Evolutionary conservation across 2,329 filamentous ascomycete genomes (phyloP).

Genomic region (Xylaria digitata): DNA sequence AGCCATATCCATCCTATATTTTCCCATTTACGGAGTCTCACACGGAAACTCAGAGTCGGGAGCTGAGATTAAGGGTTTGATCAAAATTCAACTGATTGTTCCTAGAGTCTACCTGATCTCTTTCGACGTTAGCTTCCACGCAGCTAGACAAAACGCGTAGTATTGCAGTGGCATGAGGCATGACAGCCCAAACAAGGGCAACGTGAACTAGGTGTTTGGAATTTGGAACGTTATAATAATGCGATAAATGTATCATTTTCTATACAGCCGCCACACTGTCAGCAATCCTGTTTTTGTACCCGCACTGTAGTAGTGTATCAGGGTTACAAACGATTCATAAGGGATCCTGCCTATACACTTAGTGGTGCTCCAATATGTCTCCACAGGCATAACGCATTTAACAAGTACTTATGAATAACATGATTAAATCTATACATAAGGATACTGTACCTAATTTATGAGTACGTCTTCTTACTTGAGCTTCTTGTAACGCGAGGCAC

Average conservation of each 20-base stretch:
- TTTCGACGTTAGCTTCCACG: background rate
- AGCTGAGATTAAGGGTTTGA: background rate
- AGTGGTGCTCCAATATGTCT: too few relatives aligned
- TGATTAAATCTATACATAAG: too few relatives aligned
- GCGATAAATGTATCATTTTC: background rate
- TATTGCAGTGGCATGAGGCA: slow-evolving; percentile 1
- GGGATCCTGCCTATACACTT: background rate
- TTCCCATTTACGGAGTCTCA: background rate
- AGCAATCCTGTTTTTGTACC: background rate
- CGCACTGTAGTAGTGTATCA: background rate
- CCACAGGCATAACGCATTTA: background rate
- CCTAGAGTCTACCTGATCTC: background rate
- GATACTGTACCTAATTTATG: too few relatives aligned
- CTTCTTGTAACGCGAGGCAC: too few relatives aligned
- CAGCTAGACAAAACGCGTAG: background rate
- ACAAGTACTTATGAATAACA: background rate
- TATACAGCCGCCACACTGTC: background rate
- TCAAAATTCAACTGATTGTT: background rate
- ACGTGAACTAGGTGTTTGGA: background rate
- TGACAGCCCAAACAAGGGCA: background rate
- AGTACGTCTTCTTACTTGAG: too few relatives aligned
- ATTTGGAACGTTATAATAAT: background rate
- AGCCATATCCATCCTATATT: background rate
- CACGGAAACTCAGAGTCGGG: background rate
- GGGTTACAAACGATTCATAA: background rate